Conservation (phyloP, 192 early-diverging fungal genomes). For the Oehlia diaphana region DNA sequence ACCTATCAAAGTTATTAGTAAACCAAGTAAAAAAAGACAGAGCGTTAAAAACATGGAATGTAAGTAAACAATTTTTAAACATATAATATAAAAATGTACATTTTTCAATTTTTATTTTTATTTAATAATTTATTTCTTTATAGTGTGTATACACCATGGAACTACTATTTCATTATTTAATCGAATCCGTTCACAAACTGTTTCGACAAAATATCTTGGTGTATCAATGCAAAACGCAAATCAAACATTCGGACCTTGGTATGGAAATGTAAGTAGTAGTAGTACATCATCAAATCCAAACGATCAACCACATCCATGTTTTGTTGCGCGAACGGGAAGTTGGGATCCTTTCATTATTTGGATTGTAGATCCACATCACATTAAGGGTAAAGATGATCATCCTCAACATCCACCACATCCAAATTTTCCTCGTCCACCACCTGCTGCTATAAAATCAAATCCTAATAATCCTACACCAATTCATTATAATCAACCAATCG, state of each 20-base stretch:
- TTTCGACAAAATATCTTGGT: constrained; percentile 83
- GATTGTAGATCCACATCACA: constrained; percentile 68
- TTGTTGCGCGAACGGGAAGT: constrained; percentile 70
- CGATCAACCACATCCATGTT: constrained; percentile 57
- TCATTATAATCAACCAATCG: constrained; percentile 85
- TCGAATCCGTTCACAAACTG: constrained; percentile 86
- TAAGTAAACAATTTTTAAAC: constrained; percentile 29
- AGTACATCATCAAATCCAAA: background rate
- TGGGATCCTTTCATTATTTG: constrained; percentile 91
- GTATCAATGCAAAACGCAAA: constrained; percentile 48
- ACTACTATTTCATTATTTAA: constrained; percentile 87
- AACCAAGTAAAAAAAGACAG: constrained; percentile 89
- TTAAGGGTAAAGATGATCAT: constrained; percentile 52
- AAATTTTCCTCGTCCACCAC: constrained; percentile 77
- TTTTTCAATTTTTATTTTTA: too few species aligned
- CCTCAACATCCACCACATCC: constrained; percentile 42
- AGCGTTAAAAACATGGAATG: constrained; percentile 79
- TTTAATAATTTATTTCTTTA: background rate
- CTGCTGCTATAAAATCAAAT: constrained; percentile 68
- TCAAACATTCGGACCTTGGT: constrained; percentile 42
- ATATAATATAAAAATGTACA: too few species aligned
- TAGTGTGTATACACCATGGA: constrained; percentile 86
- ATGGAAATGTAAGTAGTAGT: constrained; percentile 26
- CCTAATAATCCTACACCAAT: constrained; percentile 65
- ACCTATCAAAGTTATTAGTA: constrained; percentile 88